Evolutionary conservation across 768 basidiomycete genomes (phyloP).

Genomic region (Mycena kentingensis): DNA sequence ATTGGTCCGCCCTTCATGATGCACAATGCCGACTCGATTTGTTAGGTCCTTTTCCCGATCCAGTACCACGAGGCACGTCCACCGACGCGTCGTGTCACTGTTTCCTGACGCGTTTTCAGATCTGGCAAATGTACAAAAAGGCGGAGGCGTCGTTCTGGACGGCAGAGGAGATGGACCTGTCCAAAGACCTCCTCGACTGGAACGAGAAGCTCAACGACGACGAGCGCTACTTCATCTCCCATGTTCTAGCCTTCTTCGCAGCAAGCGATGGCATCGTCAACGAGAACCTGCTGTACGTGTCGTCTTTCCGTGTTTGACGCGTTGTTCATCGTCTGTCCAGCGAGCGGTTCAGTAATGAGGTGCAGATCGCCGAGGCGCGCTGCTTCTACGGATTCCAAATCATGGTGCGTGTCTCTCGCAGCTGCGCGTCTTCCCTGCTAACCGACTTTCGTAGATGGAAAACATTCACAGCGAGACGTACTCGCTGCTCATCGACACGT

Average conservation of each 20-base stretch:
- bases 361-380: slow-evolving; percentile 74
- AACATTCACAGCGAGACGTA: too few species aligned
- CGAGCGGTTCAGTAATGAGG: slow-evolving; percentile 75
- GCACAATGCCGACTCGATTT: too few species aligned
- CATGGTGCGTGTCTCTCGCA: slow-evolving; percentile 87
- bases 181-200: slow-evolving; percentile 73
- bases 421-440: slow-evolving; percentile 79
- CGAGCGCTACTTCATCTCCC: slow-evolving; percentile 73
- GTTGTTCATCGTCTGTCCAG: too few species aligned
- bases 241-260: slow-evolving; percentile 81
- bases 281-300: slow-evolving; percentile 79
- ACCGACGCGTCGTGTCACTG: slow-evolving; percentile 72
- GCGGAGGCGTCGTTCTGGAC: slow-evolving; percentile 52
- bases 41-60: slow-evolving; percentile 76
- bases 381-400: slow-evolving; percentile 89
- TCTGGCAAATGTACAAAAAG: slow-evolving; percentile 83
- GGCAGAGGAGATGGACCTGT: slow-evolving; percentile 76
- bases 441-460: slow-evolving; percentile 82
- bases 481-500: too few species aligned
- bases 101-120: slow-evolving; percentile 58
- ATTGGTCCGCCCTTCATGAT: too few species aligned
- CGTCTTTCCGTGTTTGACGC: too few species aligned
- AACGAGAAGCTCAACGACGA: slow-evolving; percentile 64
- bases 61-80: slow-evolving; percentile 57
- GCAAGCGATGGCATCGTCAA: slow-evolving; percentile 82